phyloP scores from a whole-genome alignment of 2,329 filamentous ascomycete genomes.

The Triangularia setosa region DNA sequence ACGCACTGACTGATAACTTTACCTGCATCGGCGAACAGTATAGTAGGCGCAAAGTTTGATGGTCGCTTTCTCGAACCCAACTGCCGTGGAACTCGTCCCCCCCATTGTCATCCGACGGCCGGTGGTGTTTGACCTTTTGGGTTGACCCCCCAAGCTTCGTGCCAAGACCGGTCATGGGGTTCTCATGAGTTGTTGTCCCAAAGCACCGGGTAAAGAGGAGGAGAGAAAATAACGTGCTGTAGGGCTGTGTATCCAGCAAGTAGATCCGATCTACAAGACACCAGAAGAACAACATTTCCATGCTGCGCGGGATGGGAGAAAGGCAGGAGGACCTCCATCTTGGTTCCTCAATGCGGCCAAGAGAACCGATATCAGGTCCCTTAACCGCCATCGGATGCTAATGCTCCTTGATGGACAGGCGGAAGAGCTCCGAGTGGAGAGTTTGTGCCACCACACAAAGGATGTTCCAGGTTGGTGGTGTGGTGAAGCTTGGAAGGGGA shows the following conservation, averaged over 20 bases:
- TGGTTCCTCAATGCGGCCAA: neutral
- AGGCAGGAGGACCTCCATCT: neutral
- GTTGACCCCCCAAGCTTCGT: neutral
- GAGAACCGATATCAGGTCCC: neutral
- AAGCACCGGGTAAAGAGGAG: neutral
- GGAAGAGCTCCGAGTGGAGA: conserved; percentile 12
- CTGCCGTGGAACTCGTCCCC: conserved; percentile 17
- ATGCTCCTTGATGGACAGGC: neutral
- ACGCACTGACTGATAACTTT: neutral
- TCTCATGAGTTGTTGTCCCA: neutral
- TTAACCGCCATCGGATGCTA: conserved; percentile 13
- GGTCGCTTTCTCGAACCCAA: neutral
- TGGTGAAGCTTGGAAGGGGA: conserved; percentile 1
- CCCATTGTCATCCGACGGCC: conserved; percentile 12
- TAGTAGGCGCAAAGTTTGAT: conserved; percentile 2
- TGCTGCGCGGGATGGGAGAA: neutral
- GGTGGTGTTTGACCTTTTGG: conserved; percentile 2
- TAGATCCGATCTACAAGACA: neutral
- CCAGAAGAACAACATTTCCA: neutral
- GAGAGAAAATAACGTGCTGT: neutral
- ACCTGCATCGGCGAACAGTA: neutral
- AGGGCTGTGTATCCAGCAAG: neutral
- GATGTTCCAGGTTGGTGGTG: neutral
- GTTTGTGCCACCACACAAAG: conserved; percentile 4
- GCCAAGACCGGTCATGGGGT: conserved; percentile 6